Base-by-base conservation (phyloP, 2,329 filamentous ascomycete genomes). In the Coleophoma cylindrospora region DNA sequence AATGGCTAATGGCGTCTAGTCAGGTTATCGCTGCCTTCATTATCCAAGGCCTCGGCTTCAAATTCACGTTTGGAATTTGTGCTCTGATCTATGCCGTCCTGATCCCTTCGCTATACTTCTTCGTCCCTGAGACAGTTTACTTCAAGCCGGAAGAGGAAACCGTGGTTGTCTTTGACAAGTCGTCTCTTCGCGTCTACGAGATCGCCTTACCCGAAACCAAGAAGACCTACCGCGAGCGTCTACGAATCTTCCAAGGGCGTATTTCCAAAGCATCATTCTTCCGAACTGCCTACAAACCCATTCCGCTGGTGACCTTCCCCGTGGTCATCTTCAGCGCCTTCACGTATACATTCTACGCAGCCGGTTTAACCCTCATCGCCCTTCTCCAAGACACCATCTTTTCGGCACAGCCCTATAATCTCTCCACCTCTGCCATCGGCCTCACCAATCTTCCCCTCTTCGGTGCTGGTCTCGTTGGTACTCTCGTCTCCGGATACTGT, bases 91-190 rank as follows among this genome's bases (percentile, higher is more conserved):
- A 68, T 53, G 65, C 68, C 12, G 52, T 65, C 2, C 62, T 73
- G 8, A 48, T 72, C 2, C 50, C 67, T 1, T 53, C 63, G 11
- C 68, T 70, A 49, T 71, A 68, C 55, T 72, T 72, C 54, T 58
- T 72, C 47, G 67, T 71, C 2, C 61, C 68, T 4, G 70, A 73
- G 49, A 73, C 70, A 10, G 69, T 66, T 0, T 71, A 62, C 22
- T 17, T 19, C 41, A 15, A 37, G 34, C 41, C 22, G 17, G 41
- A 48, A n/a, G 34, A 22, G 4, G 48, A 50, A 37, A 36, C 48
- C 2, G 37, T 45, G 9, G 34, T 45, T 34, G 40, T 50, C 8
- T 45, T 40, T n/a, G 48, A 50, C 33, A 50, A 50, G 21, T 32
- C 41, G n/a, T 38, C 43, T 7, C n/a, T 38, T 3, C 43, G 43